Conservation (phyloP, 441 rosid genomes). For the Raphanus hybrid region DNA sequence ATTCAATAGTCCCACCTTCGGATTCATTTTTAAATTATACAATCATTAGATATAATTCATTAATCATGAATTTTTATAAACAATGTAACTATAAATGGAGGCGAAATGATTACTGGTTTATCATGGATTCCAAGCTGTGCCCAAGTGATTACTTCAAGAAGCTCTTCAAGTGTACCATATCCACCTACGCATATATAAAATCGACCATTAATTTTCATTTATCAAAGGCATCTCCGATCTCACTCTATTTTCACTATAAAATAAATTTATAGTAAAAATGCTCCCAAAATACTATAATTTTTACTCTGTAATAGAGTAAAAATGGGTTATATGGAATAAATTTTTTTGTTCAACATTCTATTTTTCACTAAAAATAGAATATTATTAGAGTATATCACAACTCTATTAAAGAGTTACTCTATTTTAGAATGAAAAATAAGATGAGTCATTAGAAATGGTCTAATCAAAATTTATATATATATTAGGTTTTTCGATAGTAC, state of each 20-base stretch:
- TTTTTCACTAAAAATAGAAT: too few relatives aligned
- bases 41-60: neutral
- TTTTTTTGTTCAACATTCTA: too few relatives aligned
- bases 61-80: neutral
- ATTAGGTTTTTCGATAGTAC: neutral
- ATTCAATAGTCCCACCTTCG: constrained; percentile 89
- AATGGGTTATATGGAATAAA: too few relatives aligned
- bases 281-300: too few relatives aligned
- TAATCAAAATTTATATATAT: neutral
- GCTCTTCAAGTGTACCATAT: constrained; percentile 96
- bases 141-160: constrained; percentile 95
- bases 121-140: constrained; percentile 98
- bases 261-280: too few relatives aligned
- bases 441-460: too few relatives aligned
- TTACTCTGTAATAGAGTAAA: too few relatives aligned
- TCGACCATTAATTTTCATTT: neutral
- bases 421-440: too few relatives aligned
- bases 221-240: neutral
- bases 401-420: too few relatives aligned
- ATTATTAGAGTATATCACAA: too few relatives aligned
- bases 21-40: neutral
- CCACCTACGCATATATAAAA: constrained; percentile 56
- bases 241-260: too few relatives aligned
- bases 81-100: constrained; percentile 22
- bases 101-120: constrained; percentile 71